Evolutionary conservation across 331 rosid genomes (phyloP).

Genomic region (Dryas integrifolia): DNA sequence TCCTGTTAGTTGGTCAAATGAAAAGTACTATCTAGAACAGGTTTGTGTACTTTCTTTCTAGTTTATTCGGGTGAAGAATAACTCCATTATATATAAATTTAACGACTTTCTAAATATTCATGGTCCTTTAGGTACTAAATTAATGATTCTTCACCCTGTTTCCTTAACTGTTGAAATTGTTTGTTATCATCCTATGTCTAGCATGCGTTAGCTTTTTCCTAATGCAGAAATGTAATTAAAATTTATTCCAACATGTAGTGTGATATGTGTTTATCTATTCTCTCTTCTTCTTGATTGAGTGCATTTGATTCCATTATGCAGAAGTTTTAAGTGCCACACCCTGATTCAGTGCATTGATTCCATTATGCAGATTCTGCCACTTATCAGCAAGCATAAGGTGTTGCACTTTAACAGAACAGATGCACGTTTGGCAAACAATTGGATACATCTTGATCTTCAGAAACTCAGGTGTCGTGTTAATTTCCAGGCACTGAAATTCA

Average conservation of each 20-base stretch:
- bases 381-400: slow-evolving; percentile 67
- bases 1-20: slow-evolving; percentile 98
- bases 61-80: background rate
- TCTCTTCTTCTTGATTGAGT: background rate
- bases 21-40: slow-evolving; percentile 84
- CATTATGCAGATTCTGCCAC: slow-evolving; percentile 82
- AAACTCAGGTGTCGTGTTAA: slow-evolving; percentile 88
- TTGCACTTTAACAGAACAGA: slow-evolving; percentile 94
- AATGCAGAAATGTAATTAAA: background rate
- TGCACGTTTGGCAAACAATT: slow-evolving; percentile 87
- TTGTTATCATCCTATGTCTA: background rate
- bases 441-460: slow-evolving; percentile 73
- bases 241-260: background rate
- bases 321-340: slow-evolving; percentile 17
- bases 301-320: slow-evolving; percentile 9
- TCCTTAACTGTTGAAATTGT: slow-evolving; percentile 5
- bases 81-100: background rate
- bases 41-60: slow-evolving; percentile 38
- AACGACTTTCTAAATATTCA: background rate
- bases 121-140: slow-evolving; percentile 9
- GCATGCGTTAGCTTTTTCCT: background rate
- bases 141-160: slow-evolving; percentile 17
- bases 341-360: slow-evolving; percentile 8
- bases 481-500: slow-evolving; percentile 85
- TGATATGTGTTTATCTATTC: background rate